Evolutionary conservation across 768 basidiomycete genomes (phyloP), one percentile per base, ranked within the genome.

Genomic region (Scleroderma citrinum): DNA sequence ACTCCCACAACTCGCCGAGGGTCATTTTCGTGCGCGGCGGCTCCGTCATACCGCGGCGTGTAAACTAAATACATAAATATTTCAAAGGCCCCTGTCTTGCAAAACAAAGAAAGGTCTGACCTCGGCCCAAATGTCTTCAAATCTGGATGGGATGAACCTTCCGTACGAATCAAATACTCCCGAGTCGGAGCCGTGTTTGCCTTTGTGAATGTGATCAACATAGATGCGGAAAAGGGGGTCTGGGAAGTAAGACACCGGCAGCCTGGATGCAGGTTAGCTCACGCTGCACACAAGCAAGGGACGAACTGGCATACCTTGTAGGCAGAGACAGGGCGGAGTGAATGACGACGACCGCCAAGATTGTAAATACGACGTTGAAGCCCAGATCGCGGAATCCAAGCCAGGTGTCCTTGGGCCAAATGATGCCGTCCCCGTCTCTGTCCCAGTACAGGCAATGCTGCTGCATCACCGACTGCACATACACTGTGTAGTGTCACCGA

Each of bases 401-500:
- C 58, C 61, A 74, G 7, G 75, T 76, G 45, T 76, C 72, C 11
- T 54, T 47, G 4, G 74, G 75, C 70, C 71, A 76, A 44, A 77
- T 69, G 39, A 75, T 49, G 2, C 72, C 71, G 46, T 77, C 75
- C 3, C 51, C 26, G 52, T 74, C 69, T 7, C 49, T 55, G 46
- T 75, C 73, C 62, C 71, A 74, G 52, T 71, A 74, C 21, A 60
- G 19, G 55, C 64, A 65, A 50, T 74, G 73, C 40, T 73, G 70
- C 50, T 74, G 69, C 48, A 73, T 59, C 31, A 71, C 71, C 12
- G 71, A 67, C 59, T 70, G 13, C 16, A 23, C 47, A 14, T 41
- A 37, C 36, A 41, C 3, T 10, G 35, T 19, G 11, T 21, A 10
- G n/a, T 26, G 20, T n/a, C 23, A 10, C 14, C 16, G 26, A 37